phyloP scores from a whole-genome alignment of 768 basidiomycete species.

The Podaxis rugospora region DNA sequence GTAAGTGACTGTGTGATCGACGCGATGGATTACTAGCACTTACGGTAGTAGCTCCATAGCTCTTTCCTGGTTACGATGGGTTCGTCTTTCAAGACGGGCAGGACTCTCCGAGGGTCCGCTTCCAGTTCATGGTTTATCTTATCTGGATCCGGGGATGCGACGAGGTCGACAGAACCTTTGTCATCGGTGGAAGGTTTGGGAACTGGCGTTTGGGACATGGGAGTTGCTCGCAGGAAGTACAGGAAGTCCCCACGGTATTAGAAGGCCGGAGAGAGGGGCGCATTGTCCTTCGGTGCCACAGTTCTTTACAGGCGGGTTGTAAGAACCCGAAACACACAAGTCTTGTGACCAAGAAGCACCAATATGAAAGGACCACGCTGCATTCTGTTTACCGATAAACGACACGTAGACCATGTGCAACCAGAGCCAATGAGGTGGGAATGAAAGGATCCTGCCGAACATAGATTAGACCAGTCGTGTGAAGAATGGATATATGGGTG shows the following conservation, averaged over 20 bases:
- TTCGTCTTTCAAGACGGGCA: constrained; percentile 36
- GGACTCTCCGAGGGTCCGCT: background rate
- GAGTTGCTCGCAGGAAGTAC: background rate
- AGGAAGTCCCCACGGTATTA: background rate
- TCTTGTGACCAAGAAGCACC: constrained; percentile 10
- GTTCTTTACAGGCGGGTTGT: background rate
- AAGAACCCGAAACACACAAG: background rate
- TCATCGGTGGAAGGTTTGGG: background rate
- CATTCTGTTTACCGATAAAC: background rate
- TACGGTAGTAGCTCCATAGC: constrained; percentile 78
- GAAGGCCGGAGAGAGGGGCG: constrained; percentile 2
- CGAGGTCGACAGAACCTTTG: constrained; percentile 6
- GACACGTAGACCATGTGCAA: background rate
- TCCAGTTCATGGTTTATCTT: background rate
- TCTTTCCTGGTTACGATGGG: constrained; percentile 70
- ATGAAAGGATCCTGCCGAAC: background rate
- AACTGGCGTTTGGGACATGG: background rate
- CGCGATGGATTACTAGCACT: constrained; percentile 19
- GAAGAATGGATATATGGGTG: background rate
- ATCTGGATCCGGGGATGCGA: background rate
- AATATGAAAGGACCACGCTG: constrained; percentile 1
- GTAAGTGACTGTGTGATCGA: background rate
- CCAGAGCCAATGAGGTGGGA: background rate
- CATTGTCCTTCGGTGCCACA: background rate
- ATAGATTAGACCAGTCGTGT: background rate